Evolutionary conservation across 139 green algal species (phyloP).

Genomic region (Volvox reticuliferus): DNA sequence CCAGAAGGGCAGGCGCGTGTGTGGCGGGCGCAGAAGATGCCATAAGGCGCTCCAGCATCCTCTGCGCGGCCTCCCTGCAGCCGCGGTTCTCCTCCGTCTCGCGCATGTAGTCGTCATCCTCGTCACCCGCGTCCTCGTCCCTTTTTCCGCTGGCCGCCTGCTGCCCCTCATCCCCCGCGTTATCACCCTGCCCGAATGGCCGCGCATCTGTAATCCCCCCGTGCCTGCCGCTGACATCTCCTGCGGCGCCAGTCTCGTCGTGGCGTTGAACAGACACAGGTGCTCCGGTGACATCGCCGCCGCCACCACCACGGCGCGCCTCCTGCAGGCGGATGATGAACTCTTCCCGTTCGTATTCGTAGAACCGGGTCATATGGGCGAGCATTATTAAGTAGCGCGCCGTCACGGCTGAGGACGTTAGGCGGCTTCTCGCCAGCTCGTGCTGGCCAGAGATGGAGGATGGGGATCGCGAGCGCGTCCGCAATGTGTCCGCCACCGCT

Average conservation of each 20-base stretch:
- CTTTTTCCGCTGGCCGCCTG: neutral
- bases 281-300: neutral
- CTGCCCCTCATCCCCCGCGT: too few species aligned
- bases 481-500: neutral
- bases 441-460: neutral
- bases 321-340: neutral
- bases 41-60: slow-evolving; percentile 21
- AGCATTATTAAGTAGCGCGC: slow-evolving; percentile 22
- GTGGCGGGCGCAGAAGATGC: neutral
- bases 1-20: neutral
- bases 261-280: too few species aligned
- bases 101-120: slow-evolving; percentile 31
- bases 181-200: too few species aligned
- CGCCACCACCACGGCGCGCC: neutral
- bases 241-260: neutral
- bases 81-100: slow-evolving; percentile 21
- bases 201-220: too few species aligned
- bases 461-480: neutral
- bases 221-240: too few species aligned
- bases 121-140: neutral
- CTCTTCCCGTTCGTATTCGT: neutral
- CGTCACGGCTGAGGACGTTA: neutral
- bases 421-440: neutral
- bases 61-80: neutral
- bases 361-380: slow-evolving; percentile 6